Percentiles rank a stretch among this genome's conserved stretches.
These are phyloP conservation scores for Haematococcus lacustris DNA, from an alignment of 139 green algal species.

Conservation along the genomic window DNA sequence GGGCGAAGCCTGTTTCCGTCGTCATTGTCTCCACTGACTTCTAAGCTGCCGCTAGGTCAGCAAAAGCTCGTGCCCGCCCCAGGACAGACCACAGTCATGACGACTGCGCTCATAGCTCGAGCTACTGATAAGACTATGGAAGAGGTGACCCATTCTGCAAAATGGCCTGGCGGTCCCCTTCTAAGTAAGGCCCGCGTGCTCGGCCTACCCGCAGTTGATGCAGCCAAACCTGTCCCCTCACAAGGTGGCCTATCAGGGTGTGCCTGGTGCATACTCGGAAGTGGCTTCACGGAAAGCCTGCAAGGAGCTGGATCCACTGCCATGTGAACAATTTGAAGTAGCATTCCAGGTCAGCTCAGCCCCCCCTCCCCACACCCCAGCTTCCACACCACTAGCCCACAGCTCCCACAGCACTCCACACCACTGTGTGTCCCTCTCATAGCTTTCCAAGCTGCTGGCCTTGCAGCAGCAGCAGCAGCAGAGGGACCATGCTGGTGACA, in stretches of 20 bases:
- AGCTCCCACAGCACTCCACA: too few relatives aligned
- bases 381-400: too few relatives aligned
- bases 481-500: too few relatives aligned
- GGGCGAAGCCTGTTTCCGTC: too few relatives aligned
- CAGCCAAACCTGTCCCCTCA: background rate
- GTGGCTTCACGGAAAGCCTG: conserved; percentile 74
- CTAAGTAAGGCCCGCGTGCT: background rate
- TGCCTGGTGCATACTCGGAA: conserved; percentile 93
- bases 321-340: conserved; percentile 93
- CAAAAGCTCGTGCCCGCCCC: too few relatives aligned
- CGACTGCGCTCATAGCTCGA: background rate
- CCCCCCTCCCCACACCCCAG: too few relatives aligned
- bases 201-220: background rate
- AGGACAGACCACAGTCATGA: too few relatives aligned
- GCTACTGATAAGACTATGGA: background rate
- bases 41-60: too few relatives aligned
- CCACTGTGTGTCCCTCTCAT: too few relatives aligned
- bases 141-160: background rate
- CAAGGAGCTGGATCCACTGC: conserved; percentile 67
- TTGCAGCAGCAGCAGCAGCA: too few relatives aligned
- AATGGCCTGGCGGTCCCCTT: background rate
- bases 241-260: conserved; percentile 77
- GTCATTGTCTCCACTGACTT: too few relatives aligned
- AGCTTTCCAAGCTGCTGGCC: too few relatives aligned
- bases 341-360: conserved; percentile 86